These are phyloP conservation scores for Discostella pseudostelligera DNA, from an alignment of 108 stramenopile genomes.

Conservation along the genomic window DNA sequence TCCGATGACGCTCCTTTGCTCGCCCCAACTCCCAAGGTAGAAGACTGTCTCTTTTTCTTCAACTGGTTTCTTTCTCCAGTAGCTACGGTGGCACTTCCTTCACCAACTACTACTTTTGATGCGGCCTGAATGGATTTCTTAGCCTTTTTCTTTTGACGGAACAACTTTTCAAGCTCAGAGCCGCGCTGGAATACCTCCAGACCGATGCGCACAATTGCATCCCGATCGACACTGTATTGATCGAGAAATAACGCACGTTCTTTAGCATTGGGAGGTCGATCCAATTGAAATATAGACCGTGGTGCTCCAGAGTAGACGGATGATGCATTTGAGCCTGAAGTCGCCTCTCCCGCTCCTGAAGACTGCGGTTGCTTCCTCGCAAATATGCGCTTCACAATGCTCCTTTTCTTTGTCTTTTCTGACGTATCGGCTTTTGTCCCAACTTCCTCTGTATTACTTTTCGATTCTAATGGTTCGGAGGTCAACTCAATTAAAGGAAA, in stretches of 20 bases:
- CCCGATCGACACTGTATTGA: constrained; percentile 35
- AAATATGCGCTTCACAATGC: too few species aligned
- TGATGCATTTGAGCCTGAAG: background rate
- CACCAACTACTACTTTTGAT: background rate
- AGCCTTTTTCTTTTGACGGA: constrained; percentile 12
- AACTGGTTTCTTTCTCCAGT: constrained; percentile 1
- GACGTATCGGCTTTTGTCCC: too few species aligned
- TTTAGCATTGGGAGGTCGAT: constrained; percentile 25
- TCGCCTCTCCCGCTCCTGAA: background rate
- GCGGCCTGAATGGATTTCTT: background rate
- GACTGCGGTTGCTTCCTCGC: too few species aligned
- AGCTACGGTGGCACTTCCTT: background rate
- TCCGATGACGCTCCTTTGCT: too few species aligned
- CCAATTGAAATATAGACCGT: constrained; percentile 27
- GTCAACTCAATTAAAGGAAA: too few species aligned
- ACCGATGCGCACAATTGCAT: constrained; percentile 29
- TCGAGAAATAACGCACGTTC: constrained; percentile 24
- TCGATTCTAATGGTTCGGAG: too few species aligned
- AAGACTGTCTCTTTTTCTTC: background rate
- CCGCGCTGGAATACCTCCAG: constrained; percentile 42
- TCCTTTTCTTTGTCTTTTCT: too few species aligned
- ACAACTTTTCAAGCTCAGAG: constrained; percentile 29
- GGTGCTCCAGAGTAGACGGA: constrained; percentile 10
- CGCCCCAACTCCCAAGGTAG: background rate
- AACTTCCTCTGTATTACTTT: too few species aligned